Conservation (phyloP, 2,329 filamentous ascomycete genomes). For the Talaromyces sp. region DNA sequence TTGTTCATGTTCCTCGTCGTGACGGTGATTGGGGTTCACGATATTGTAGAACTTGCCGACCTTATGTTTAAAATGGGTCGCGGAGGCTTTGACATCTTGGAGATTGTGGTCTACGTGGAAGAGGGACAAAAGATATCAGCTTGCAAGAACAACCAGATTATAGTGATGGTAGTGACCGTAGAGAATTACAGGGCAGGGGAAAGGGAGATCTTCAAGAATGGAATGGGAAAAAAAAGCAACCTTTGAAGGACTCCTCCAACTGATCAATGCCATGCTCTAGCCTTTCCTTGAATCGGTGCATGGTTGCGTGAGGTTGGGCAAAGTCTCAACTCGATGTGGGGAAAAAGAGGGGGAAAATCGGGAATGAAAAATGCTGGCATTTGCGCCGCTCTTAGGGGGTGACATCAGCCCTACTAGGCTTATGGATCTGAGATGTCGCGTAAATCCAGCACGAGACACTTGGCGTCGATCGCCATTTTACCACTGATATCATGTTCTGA, state of each 20-base stretch:
- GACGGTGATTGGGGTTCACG: slow-evolving; percentile 85
- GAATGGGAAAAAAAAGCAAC: slow-evolving; percentile 8
- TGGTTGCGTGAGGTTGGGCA: slow-evolving; percentile 12
- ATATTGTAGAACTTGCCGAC: slow-evolving; percentile 67
- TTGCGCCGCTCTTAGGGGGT: background rate
- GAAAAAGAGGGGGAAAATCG: slow-evolving; percentile 3
- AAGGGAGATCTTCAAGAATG: background rate
- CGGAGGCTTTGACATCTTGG: slow-evolving; percentile 52
- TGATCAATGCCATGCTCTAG: slow-evolving; percentile 22
- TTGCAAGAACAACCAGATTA: background rate
- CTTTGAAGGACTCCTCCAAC: slow-evolving; percentile 32
- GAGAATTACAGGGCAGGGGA: background rate
- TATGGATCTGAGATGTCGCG: background rate
- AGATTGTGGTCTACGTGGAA: slow-evolving; percentile 37
- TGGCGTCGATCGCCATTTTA: slow-evolving; percentile 5
- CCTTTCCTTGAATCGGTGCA: slow-evolving; percentile 32
- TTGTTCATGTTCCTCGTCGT: slow-evolving; percentile 91
- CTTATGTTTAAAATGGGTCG: slow-evolving; percentile 63
- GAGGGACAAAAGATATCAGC: background rate
- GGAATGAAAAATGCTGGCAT: background rate
- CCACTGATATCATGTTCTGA: background rate
- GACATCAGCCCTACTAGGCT: slow-evolving; percentile 9
- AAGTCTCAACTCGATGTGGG: background rate
- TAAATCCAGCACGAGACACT: background rate
- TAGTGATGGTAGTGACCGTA: too few species aligned